Base-by-base conservation (phyloP, 495 filamentous ascomycete species). In the Bombardia bombarda region DNA sequence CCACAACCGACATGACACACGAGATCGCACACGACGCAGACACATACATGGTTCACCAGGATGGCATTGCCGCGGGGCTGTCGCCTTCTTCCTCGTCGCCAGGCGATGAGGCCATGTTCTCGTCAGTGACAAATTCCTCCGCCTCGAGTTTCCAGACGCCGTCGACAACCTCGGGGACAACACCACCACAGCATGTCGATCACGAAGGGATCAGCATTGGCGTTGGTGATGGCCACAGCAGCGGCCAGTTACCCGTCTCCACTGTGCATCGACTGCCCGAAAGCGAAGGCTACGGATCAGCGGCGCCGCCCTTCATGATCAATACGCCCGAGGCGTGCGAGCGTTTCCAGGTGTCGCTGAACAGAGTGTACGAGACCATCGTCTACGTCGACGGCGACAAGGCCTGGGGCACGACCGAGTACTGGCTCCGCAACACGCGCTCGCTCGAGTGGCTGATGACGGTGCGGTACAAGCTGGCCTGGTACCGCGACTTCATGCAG, bases 381-480 rank as follows among this genome's bases (percentile, higher is more conserved):
- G 37, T 55, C 35, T 49, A 46, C 34, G 49, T 52, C 28, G 52
- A 55, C 32, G 46, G 46, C n/a, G 52, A 55, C 26, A 44, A 43
- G 16, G 36, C 34, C 2, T 55, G 52, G 52, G 52, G 52, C 3
- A 55, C 52, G 26, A 55, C 52, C 6, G 45, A 52, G 39, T 55
- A 49, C 49, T 55, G 49, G 45, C 42, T 46, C 1, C 37, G 49
- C 10, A 49, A 42, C 24, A 44, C 42, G 23, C 32, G 36, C 13
- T 45, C 45, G 0, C 43, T 48, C 34, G 52, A 52, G 28, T 55
- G 52, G 52, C 25, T 52, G 20, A 49, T 43, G 30, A 49, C 49
- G 18, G 34, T 52, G 41, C 45, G 52, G 16, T 51, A 49, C 38
- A 49, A 52, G 34, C 45, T 52, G 22, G 49, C 45, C 1, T 25